A percentile compares a stretch with the other conserved stretches of the same genome.
Evolutionary conservation across 345 rosid genomes (phyloP).

Genomic region (Citrus trifoliata): DNA sequence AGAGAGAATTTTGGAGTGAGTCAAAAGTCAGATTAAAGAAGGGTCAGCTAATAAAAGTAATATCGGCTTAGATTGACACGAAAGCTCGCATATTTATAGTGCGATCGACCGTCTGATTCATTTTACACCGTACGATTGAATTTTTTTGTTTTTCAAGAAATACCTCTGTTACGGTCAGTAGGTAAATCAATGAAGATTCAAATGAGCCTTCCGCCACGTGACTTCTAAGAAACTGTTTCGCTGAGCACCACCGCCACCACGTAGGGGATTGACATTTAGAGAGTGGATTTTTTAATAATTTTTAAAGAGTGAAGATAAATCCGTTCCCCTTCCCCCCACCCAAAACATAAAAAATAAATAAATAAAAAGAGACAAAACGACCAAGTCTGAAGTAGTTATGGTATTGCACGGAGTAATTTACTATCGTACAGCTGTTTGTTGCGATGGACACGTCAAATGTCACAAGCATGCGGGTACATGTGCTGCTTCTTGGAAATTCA

Average conservation of each 20-base stretch:
- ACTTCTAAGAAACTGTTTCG: constrained; percentile 3
- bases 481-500: not conserved
- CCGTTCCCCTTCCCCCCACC: too few species aligned
- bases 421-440: not conserved
- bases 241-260: not conserved
- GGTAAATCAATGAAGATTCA: not conserved
- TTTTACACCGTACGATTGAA: constrained; percentile 6
- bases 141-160: not conserved
- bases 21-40: constrained; percentile 17
- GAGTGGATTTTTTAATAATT: not conserved
- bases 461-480: not conserved
- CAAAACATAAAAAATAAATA: too few species aligned
- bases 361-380: not conserved
- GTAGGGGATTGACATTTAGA: not conserved
- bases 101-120: not conserved
- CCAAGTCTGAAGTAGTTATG: not conserved
- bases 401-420: not conserved
- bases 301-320: too few species aligned
- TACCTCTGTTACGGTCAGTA: too few species aligned
- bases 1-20: not conserved
- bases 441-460: not conserved
- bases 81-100: not conserved
- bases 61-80: not conserved
- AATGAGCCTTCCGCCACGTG: not conserved
- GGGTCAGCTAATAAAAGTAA: constrained; percentile 13